Evolutionary conservation across 2,329 filamentous ascomycete genomes (phyloP), one percentile per base, ranked within the genome.

Genomic region (Cryphonectria parasitica): DNA sequence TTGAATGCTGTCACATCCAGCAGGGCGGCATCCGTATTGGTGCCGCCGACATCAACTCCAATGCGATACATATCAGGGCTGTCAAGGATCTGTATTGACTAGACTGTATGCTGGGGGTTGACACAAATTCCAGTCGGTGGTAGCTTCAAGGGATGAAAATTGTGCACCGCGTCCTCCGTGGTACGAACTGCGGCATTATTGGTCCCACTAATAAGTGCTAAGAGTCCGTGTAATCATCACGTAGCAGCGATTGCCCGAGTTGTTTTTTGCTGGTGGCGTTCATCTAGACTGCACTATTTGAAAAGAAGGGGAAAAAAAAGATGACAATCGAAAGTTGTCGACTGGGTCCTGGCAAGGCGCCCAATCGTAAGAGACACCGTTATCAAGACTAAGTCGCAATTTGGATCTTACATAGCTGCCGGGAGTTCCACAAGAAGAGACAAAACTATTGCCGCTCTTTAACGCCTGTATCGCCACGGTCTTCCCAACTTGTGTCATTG

Each of bases 21-120:
- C 25, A 87, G 78, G 34, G 86, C 85, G 17, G 84, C 84, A 69
- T 88, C 86, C 8, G 85, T 88, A 73, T 87, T 88, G 63, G 85
- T 88, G 36, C 84, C 85, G 63, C 83, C 83, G 6, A 85, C 83
- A 67, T 84, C 83, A 58, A 85, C 81, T 63, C 83, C 83, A 45
- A 85, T 82, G 66, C 82, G 81, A 13, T 83, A 76, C 43, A 74
- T 74, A 6, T 65, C 67, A n/a, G 7, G 41, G 3, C 54, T 34
- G 11, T 19, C 34, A 28, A 66, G 25, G n/a, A 5, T 66, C 10
- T 39, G 36, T 61, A 36, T 11, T 8, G 49, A 34, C n/a, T n/a
- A 2, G 65, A n/a, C 56, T 22, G 31, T 62, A 6, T 17, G 58
- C 39, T 31, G 2, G 7, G 7, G 17, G 5, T 62, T n/a, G 25